These are phyloP conservation scores for Coprinopsis cinerea DNA, from an alignment of 768 basidiomycete species.

Conservation along the genomic window DNA sequence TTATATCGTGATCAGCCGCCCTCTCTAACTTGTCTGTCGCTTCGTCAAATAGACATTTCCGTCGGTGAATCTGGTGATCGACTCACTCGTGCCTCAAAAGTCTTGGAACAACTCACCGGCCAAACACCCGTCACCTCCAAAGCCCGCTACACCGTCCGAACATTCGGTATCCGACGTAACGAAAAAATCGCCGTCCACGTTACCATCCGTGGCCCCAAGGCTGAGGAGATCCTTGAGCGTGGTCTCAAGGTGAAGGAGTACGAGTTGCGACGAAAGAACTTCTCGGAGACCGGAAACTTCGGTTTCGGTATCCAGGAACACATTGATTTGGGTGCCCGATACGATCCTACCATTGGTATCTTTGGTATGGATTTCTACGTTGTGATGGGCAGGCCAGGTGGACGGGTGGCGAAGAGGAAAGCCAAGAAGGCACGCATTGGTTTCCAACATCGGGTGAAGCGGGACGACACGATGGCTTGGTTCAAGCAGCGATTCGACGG, in stretches of 20 bases:
- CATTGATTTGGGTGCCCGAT: slow-evolving; percentile 97
- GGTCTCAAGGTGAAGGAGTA: slow-evolving; percentile 99
- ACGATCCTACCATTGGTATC: slow-evolving; percentile 98
- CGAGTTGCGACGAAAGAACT: slow-evolving; percentile 95
- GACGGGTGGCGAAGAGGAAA: slow-evolving; percentile 86
- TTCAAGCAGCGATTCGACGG: slow-evolving; percentile 99
- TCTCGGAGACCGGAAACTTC: slow-evolving; percentile 98
- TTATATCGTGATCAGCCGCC: too few relatives aligned
- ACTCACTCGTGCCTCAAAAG: slow-evolving; percentile 97
- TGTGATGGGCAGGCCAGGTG: slow-evolving; percentile 95
- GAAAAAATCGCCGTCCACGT: slow-evolving; percentile 99
- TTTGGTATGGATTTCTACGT: slow-evolving; percentile 99
- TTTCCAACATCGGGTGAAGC: slow-evolving; percentile 84
- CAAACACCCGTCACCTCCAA: slow-evolving; percentile 99
- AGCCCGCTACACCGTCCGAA: slow-evolving; percentile 98
- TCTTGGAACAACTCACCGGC: slow-evolving; percentile 97
- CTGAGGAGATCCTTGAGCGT: slow-evolving; percentile 98
- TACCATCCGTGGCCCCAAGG: slow-evolving; percentile 98
- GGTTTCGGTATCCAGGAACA: slow-evolving; percentile 99
- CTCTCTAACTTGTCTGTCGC: too few relatives aligned
- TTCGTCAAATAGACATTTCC: slow-evolving; percentile 86
- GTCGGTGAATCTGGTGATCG: slow-evolving; percentile 99
- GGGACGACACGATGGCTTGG: slow-evolving; percentile 96
- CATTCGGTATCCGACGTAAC: slow-evolving; percentile 99
- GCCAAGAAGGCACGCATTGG: slow-evolving; percentile 85